Evolutionary conservation across 805 yeast species (phyloP).

Genomic region (Spathaspora sp.): DNA sequence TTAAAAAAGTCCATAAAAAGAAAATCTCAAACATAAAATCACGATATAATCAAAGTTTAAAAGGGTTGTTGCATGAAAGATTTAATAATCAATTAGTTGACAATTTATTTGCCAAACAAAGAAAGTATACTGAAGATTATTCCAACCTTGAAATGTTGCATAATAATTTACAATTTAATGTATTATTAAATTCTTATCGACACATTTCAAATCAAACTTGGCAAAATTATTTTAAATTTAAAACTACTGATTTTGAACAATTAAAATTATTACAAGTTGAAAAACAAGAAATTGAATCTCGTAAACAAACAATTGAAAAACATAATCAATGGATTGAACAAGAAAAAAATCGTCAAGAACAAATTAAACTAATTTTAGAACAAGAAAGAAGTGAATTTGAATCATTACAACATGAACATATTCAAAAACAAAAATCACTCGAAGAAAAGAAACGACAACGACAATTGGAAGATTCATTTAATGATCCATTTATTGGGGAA

Average conservation of each 20-base stretch:
- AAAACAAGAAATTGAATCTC: constrained; percentile 10
- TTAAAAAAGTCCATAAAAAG: constrained; percentile 4
- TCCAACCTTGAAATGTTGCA: constrained; percentile 42
- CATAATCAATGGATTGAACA: constrained; percentile 9
- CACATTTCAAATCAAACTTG: constrained; percentile 37
- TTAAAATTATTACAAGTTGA: constrained; percentile 13
- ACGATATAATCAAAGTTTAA: constrained; percentile 22
- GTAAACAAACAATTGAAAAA: constrained; percentile 4
- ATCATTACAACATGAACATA: constrained; percentile 7
- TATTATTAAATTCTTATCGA: constrained; percentile 36
- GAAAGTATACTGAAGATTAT: constrained; percentile 31
- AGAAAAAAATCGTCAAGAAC: constrained; percentile 8
- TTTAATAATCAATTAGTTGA: constrained; percentile 30
- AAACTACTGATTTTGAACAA: constrained; percentile 37
- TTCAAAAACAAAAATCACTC: constrained; percentile 14
- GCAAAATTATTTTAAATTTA: constrained; percentile 36
- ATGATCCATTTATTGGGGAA: constrained; percentile 7
- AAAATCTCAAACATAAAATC: constrained; percentile 3
- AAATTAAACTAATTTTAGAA: constrained; percentile 4
- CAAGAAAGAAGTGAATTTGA: constrained; percentile 7
- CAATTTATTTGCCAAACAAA: constrained; percentile 23
- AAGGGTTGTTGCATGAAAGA: constrained; percentile 35
- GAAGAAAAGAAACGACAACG: constrained; percentile 11
- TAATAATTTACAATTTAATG: constrained; percentile 37
- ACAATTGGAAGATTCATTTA: constrained; percentile 8